Evolutionary conservation across 2,329 filamentous ascomycete genomes (phyloP), one percentile per base, ranked within the genome.

Genomic region (Achaetomium macrosporum): DNA sequence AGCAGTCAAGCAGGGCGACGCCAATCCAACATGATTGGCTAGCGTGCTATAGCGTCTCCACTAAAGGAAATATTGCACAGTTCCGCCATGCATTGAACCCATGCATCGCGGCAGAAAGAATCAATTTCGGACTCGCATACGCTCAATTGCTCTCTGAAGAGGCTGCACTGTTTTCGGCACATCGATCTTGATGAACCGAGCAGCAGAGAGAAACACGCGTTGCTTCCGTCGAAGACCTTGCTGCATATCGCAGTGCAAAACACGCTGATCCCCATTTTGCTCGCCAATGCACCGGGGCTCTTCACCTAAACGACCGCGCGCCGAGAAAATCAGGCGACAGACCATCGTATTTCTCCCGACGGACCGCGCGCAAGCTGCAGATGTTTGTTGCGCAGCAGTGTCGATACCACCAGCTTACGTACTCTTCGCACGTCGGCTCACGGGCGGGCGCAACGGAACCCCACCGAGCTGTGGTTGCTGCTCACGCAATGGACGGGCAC

Each of bases 1-100:
- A 45, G 42, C 41, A 31, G 17, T 30, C 51, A 51, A 53, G 50
- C 13, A 5, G 10, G 29, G 35, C 8, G 16, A 19, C 30, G 54
- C 54, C 49, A 50, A 47, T 1, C 20, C 12, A 15, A 50, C 42
- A 13, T 51, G 50, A 47, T 56, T 56, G 54, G 54, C 13, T 53
- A 31, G 45, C 15, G 17, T 12, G n/a, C 29, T n/a, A 40, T 42
- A 47, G 19, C 29, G 42, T 31, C 39, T 16, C 54, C 54, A 48
- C 43, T 15, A 11, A 25, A 12, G 15, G 33, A 25, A 46, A 53
- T 48, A 48, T 50, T 48, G 47, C 54, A 48, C 42, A 47, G 25
- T 44, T 25, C 19, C 20, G 31, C 42, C 17, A 42, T 46, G 49
- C 49, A 43, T 10, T 33, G 31, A 3, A 46, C 25, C 42, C 37